Percentiles rank a stretch among this genome's conserved stretches.
These are phyloP conservation scores for Aspergillus haitiensis DNA, from an alignment of 495 filamentous ascomycete genomes.

Conservation along the genomic window DNA sequence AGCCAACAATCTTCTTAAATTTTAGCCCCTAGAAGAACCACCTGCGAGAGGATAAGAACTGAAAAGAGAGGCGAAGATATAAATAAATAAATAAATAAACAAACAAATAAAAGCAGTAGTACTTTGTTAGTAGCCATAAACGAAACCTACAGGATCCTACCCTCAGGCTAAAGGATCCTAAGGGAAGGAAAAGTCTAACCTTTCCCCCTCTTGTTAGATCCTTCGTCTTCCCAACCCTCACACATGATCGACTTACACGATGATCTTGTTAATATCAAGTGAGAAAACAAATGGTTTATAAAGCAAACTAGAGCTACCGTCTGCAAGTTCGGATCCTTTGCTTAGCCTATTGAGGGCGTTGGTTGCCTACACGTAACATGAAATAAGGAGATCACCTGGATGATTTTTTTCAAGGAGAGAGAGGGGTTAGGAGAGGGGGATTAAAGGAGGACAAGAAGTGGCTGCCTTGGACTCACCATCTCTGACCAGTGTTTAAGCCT, in stretches of 20 bases:
- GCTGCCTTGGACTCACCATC: no score
- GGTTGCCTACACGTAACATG: no score
- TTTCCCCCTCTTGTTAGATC: constrained; percentile 8
- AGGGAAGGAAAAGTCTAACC: constrained; percentile 6
- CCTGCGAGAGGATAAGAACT: no score
- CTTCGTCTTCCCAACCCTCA: background rate
- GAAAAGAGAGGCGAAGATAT: no score
- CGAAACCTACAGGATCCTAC: constrained; percentile 1
- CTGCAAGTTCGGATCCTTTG: constrained; percentile 1
- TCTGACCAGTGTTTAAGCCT: no score
- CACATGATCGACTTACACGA: constrained; percentile 5
- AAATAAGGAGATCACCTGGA: background rate
- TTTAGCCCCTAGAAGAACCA: no score
- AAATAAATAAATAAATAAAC: no score
- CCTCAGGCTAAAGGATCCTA: background rate
- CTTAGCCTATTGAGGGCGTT: background rate
- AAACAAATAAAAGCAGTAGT: background rate
- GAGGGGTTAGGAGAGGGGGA: no score
- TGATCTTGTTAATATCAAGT: background rate
- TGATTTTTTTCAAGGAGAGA: no score
- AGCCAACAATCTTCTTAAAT: no score
- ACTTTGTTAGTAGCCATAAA: background rate
- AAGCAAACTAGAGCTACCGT: background rate
- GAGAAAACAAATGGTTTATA: background rate
- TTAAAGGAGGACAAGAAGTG: no score